Percentiles rank a stretch among this genome's conserved stretches.
phyloP scores from a whole-genome alignment of 352 stramenopile genomes.

The Phytophthora pini region DNA sequence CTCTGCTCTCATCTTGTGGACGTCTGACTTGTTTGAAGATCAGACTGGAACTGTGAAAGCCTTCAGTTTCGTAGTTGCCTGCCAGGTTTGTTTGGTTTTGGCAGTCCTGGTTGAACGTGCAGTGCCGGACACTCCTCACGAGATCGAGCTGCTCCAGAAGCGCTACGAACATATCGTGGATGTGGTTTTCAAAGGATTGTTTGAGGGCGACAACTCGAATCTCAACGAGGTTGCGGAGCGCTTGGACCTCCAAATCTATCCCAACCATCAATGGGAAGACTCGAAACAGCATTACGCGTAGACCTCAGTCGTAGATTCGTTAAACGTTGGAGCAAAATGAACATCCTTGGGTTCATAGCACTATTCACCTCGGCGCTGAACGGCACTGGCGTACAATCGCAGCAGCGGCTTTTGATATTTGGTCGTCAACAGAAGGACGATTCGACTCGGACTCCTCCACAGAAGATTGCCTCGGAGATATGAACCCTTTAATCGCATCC shows the following conservation, averaged over 20 bases:
- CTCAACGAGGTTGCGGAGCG: constrained; percentile 77
- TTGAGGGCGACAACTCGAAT: constrained; percentile 68
- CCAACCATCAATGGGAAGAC: constrained; percentile 74
- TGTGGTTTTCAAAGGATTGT: constrained; percentile 79
- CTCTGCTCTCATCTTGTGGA: constrained; percentile 80
- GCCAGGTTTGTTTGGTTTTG: constrained; percentile 74
- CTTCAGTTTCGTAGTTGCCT: constrained; percentile 76
- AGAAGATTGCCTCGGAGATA: constrained; percentile 9
- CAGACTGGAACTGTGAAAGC: constrained; percentile 51
- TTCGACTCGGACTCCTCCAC: constrained; percentile 5
- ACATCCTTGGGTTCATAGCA: not conserved
- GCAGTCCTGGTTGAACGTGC: constrained; percentile 63
- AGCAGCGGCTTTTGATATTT: constrained; percentile 58
- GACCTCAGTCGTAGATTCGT: not conserved
- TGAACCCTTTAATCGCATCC: constrained; percentile 30
- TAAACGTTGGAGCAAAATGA: constrained; percentile 11
- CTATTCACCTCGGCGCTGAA: constrained; percentile 11
- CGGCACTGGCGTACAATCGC: constrained; percentile 46
- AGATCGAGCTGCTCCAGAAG: constrained; percentile 61
- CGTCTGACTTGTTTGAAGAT: constrained; percentile 72
- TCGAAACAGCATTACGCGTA: constrained; percentile 34
- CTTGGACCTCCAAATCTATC: constrained; percentile 77
- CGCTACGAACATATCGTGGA: constrained; percentile 80
- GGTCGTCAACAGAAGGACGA: constrained; percentile 30
- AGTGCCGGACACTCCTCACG: constrained; percentile 64